These are phyloP conservation scores for Hondaea fermentalgiana DNA, from an alignment of 108 stramenopile species.

Conservation along the genomic window DNA sequence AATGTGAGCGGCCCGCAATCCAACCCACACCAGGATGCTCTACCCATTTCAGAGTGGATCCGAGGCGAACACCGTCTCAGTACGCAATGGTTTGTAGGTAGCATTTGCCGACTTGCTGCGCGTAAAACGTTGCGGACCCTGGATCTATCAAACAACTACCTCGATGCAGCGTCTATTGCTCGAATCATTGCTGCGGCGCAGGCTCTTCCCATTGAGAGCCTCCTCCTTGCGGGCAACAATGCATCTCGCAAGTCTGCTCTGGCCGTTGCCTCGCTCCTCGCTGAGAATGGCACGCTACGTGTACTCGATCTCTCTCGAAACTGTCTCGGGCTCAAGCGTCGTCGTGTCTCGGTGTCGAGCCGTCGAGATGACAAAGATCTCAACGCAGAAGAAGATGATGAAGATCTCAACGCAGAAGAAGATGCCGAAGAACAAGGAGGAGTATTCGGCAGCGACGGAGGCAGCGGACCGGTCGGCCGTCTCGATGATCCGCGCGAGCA, in stretches of 20 bases:
- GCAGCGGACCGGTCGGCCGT: not conserved
- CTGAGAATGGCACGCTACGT: not conserved
- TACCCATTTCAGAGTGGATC: not conserved
- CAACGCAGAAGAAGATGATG: no score
- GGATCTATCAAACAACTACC: not conserved
- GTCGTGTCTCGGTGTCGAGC: no score
- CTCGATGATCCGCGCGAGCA: not conserved
- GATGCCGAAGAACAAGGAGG: no score
- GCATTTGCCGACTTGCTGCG: not conserved
- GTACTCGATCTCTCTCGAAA: not conserved
- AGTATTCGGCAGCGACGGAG: not conserved
- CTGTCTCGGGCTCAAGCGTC: not conserved
- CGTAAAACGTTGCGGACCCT: not conserved
- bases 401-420: no score
- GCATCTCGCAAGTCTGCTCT: not conserved
- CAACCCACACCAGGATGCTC: not conserved
- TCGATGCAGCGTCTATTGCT: not conserved
- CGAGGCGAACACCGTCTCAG: not conserved
- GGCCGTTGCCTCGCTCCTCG: not conserved
- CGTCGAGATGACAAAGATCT: no score
- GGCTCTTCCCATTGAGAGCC: not conserved
- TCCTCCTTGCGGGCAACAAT: not conserved
- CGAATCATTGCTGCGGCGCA: not conserved
- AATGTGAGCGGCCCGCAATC: not conserved
- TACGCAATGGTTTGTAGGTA: not conserved